Evolutionary conservation across 495 filamentous ascomycete species (phyloP).

Genomic region (Trichoderma reesei): DNA sequence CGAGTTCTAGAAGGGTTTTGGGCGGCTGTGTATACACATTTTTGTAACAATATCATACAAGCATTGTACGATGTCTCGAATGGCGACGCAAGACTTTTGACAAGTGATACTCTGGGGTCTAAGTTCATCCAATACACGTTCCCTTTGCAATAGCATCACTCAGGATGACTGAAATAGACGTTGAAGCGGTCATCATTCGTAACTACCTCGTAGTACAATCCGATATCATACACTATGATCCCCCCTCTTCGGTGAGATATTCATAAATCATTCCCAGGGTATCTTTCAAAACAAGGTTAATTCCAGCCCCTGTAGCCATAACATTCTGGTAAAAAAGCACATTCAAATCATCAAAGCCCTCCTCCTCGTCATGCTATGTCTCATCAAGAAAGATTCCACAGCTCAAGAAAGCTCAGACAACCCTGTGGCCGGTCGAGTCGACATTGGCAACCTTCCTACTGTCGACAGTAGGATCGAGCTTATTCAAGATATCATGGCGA

Average conservation of each 20-base stretch:
- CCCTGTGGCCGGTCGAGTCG: constrained; percentile 19
- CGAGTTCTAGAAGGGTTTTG: too few species aligned
- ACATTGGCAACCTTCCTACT: constrained; percentile 19
- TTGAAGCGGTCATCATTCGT: not conserved
- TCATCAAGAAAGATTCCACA: too few species aligned
- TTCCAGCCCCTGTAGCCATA: not conserved
- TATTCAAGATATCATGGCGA: constrained; percentile 41
- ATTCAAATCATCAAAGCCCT: not conserved
- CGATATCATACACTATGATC: too few species aligned
- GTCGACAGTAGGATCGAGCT: constrained; percentile 45
- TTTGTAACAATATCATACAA: too few species aligned
- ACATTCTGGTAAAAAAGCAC: not conserved
- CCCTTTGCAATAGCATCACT: too few species aligned
- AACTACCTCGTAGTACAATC: not conserved
- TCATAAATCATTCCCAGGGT: not conserved
- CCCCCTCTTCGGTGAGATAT: not conserved
- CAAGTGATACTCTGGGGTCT: too few species aligned
- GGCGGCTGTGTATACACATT: too few species aligned
- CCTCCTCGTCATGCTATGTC: not conserved
- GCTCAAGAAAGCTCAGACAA: too few species aligned
- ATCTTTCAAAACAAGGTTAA: not conserved
- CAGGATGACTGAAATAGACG: too few species aligned
- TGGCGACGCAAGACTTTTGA: too few species aligned
- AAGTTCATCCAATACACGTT: too few species aligned
- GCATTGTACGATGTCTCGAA: too few species aligned